Evolutionary conservation across 495 filamentous ascomycete genomes (phyloP).

Genomic region (Pyrenula massariospora): DNA sequence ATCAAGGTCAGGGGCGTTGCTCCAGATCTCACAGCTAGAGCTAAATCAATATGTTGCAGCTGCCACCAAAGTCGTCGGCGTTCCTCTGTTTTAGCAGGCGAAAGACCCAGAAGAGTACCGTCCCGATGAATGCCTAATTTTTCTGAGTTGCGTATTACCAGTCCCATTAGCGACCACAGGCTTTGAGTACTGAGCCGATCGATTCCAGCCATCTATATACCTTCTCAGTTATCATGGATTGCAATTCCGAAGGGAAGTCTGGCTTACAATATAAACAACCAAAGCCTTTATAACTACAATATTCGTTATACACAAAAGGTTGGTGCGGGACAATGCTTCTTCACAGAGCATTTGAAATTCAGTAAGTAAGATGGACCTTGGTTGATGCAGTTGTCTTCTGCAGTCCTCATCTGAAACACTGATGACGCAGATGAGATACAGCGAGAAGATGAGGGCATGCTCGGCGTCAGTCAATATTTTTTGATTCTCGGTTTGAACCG

Average conservation of each 20-base stretch:
- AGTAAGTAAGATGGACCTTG: not conserved
- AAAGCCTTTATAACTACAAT: conserved; percentile 16
- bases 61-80: conserved; percentile 65
- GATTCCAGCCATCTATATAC: not conserved
- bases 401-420: conserved; percentile 6
- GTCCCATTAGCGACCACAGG: conserved; percentile 12
- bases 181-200: not conserved
- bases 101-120: conserved; percentile 44
- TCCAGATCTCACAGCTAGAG: conserved; percentile 50
- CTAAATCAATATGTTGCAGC: conserved; percentile 50
- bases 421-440: conserved; percentile 7
- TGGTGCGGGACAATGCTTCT: conserved; percentile 14
- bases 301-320: conserved; percentile 16
- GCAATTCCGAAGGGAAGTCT: not conserved
- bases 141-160: conserved; percentile 4
- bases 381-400: not conserved
- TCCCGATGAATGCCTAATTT: conserved; percentile 36
- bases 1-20: conserved; percentile 39
- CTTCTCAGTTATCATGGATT: not conserved
- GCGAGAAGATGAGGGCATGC: conserved; percentile 10
- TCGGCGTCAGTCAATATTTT: conserved; percentile 1
- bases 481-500: conserved; percentile 3
- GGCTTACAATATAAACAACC: conserved; percentile 6
- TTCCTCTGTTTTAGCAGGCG: conserved; percentile 58
- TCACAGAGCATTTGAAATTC: conserved; percentile 16